Base-by-base conservation (phyloP, 148 eudicot genomes). In the Rhododendron simsii region DNA sequence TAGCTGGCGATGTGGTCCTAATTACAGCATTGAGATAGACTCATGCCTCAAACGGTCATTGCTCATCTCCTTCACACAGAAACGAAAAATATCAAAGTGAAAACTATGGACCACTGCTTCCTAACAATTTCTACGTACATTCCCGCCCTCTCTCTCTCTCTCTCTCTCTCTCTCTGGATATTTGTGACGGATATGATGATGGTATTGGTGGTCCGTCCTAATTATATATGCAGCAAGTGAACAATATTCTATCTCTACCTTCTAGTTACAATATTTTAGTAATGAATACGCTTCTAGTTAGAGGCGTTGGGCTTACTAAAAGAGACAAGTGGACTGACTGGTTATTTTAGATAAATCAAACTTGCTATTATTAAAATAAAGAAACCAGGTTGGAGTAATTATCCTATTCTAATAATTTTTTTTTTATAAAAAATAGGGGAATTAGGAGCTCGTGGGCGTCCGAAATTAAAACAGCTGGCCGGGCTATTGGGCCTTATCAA, bases 401-500 rank as follows among this genome's bases (percentile, higher is more conserved):
- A 41, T 39, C 15, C 78, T 78, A 78, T 78, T 78, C 33, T 75
- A 35, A 53, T 53, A 0, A 3, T 50, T 51, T 51, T 50, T 10
- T 50, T 50, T 11, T 14, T 3, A 1, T 1, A 16, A 37, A 35
- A 75, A 2, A 37, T 5, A 7, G 8, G 7, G 79, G 77, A 55
- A 79, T 84, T 84, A 81, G 65, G 75, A 85, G 23, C 83, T 88
- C 85, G 61, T 85, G 83, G 75, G 75, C 39, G 15, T 77, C 73
- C 55, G 20, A 16, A 41, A 41, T 13, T 2, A 85, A 57, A 88
- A 88, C 89, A 88, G 89, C 89, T 85, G 87, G 87, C 73, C 26
- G 73, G 35, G 33, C 33, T 74, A 75, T 45, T 47, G 50, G 77
- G 69, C 35, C 80, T 78, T 35, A 61, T 37, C 81, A 83, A 18